Evolutionary conservation across 2,329 filamentous ascomycete species (phyloP), one percentile per base, ranked within the genome.

Genomic region (Aspergillus chevalieri): DNA sequence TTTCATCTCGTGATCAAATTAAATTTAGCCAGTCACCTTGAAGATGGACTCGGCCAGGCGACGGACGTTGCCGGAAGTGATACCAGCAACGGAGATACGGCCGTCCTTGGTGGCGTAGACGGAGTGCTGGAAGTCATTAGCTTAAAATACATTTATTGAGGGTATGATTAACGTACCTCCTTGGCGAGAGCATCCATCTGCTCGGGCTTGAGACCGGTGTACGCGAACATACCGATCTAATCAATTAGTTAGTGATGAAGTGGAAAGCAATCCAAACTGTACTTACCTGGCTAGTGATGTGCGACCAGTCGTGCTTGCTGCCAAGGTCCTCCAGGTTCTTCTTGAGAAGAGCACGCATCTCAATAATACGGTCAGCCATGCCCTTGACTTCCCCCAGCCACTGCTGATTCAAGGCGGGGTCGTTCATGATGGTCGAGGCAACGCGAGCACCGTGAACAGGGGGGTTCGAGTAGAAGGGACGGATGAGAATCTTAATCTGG

Each of bases 361-460:
- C 88, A 75, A 98, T 97, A 79, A 98, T 98, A 69, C 93, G 91
- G 75, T 96, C 90, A 55, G 93, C 93, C 93, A 98, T 98, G 63
- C 80, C 89, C 85, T 97, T 95, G 74, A 98, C 90, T 78, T 98
- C 93, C 52, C 79, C 83, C 47, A 96, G 83, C 93, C 93, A 98
- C 77, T 97, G 89, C 75, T 89, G 76, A 81, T 95, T 91, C 56
- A 97, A 81, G 36, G 78, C 78, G 17, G 87, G 76, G 71, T 89
- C 85, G 78, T 91, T 93, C 66, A 98, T 82, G 73, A 98, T 95
- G 75, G 89, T 82, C 56, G 87, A 85, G 52, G 93, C 93, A 66
- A 98, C 88, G 66, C 93, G 91, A 49, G 93, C 93, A 63, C 93
- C 93, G 79, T 97, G 90, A 60, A 97, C 83, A 50, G 93, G 93